Evolutionary conservation across 2,329 filamentous ascomycete species (phyloP).

Genomic region (Aspergillus clavatus): DNA sequence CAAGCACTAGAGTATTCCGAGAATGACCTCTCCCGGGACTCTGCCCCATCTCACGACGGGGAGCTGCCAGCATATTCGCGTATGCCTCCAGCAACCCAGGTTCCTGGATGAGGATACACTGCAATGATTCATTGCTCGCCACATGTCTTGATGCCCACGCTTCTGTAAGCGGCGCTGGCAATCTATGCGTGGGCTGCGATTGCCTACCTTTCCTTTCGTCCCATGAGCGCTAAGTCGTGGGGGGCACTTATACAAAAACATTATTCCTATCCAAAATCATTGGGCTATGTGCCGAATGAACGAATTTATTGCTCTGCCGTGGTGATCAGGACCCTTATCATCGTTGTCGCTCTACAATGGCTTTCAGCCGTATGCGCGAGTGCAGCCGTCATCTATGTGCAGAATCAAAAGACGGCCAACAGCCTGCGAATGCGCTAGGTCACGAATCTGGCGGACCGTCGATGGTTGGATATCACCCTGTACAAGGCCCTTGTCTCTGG

Average conservation of each 20-base stretch:
- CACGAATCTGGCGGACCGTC: constrained; percentile 18
- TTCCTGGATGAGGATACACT: neutral
- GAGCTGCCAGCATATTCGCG: neutral
- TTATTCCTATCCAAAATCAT: neutral
- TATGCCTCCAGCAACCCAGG: neutral
- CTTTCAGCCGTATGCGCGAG: constrained; percentile 21
- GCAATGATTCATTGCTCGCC: neutral
- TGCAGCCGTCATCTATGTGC: constrained; percentile 21
- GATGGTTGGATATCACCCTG: constrained; percentile 16
- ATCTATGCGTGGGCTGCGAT: neutral
- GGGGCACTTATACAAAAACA: neutral
- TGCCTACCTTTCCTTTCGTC: neutral
- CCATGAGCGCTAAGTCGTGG: neutral
- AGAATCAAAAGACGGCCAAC: constrained; percentile 12
- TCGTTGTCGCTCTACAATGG: constrained; percentile 18
- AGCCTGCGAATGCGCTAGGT: constrained; percentile 18
- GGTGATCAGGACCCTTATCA: constrained; percentile 17
- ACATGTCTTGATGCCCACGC: neutral
- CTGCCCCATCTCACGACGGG: neutral
- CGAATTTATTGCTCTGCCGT: constrained; percentile 12
- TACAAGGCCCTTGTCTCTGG: constrained; percentile 2
- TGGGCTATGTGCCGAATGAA: constrained; percentile 3
- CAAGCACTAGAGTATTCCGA: neutral
- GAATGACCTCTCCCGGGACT: neutral
- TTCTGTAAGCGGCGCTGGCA: neutral